Percentiles rank a stretch among this genome's conserved stretches.
phyloP scores from a whole-genome alignment of 371 early-diverging fungal species.

The Umbelopsis sp. region DNA sequence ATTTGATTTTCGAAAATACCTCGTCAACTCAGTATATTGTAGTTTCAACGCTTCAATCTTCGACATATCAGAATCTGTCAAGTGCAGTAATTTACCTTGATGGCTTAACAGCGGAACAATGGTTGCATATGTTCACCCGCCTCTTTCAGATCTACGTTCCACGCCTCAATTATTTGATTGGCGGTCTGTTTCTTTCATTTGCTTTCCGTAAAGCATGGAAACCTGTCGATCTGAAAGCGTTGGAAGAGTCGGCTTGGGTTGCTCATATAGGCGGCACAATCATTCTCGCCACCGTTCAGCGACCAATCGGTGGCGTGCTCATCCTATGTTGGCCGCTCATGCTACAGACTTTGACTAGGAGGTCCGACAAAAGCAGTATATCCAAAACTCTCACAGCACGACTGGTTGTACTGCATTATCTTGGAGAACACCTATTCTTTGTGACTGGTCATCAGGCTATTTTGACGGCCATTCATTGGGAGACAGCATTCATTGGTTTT shows the following conservation, averaged over 20 bases:
- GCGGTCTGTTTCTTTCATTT: not conserved
- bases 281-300: constrained; percentile 42
- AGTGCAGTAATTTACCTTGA: not conserved
- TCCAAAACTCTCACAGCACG: constrained; percentile 22
- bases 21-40: not conserved
- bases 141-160: not conserved
- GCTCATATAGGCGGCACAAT: constrained; percentile 29
- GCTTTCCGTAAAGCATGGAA: not conserved
- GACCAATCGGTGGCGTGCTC: constrained; percentile 34
- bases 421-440: constrained; percentile 80
- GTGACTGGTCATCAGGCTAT: constrained; percentile 92
- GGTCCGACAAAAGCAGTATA: not conserved
- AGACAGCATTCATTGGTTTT: constrained; percentile 85
- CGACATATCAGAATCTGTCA: not conserved
- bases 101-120: not conserved
- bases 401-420: constrained; percentile 38
- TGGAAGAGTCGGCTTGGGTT: constrained; percentile 19
- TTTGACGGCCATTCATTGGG: constrained; percentile 89
- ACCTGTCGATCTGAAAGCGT: not conserved
- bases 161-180: not conserved
- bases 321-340: constrained; percentile 30
- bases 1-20: constrained; percentile 4
- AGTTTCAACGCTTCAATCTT: not conserved
- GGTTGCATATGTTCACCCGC: not conserved
- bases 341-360: constrained; percentile 20